Evolutionary conservation across 352 stramenopile species (phyloP), one percentile per base, ranked within the genome.

Genomic region (Globisporangium apiculatum): DNA sequence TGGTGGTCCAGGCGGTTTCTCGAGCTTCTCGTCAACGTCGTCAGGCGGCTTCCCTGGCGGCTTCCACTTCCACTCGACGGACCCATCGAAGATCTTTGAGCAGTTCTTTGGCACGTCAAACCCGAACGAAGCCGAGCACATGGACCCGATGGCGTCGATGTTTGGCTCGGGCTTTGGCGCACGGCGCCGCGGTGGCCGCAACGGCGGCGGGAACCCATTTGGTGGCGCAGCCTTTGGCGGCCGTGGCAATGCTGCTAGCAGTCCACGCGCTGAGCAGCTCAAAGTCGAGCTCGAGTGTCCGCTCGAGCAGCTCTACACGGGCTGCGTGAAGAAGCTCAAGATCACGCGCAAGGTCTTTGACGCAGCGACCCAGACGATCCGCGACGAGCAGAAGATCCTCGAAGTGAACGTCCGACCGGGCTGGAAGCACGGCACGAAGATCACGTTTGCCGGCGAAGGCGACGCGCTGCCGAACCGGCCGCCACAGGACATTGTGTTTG

Each of bases 361-460:
- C 60, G 68, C 78, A 12, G 75, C 54, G 17, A 74, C 79, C 8
- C 87, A 94, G 43, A 61, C 98, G 59, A 66, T 97, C 14, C 96
- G 97, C 46, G 93, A 98, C 66, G 98, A 99, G 69, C 80, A 97
- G 48, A 92, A 92, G 74, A 86, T 94, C 42, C 70, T 99, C 24
- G 98, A 98, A 24, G 89, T 99, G 48, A 88, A 96, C 60, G 77
- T 99, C 4, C 82, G 94, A 41, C 91, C 94, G n/a, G 97, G 97
- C 47, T 99, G 98, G 91, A 92, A 97, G 59, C 81, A 97, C 48
- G 96, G 96, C 51, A 97, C 98, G 45, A 86, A 91, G 55, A 96
- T 99, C 65, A 98, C 90, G 4, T 99, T 98, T 68, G 96, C 98
- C 72, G 83, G 89, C 35, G 72, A 95, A 62, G 86, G 82, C 24